Evolutionary conservation across 2,329 filamentous ascomycete species (phyloP), one percentile per base, ranked within the genome.

Genomic region (Herpotrichia juniperi): DNA sequence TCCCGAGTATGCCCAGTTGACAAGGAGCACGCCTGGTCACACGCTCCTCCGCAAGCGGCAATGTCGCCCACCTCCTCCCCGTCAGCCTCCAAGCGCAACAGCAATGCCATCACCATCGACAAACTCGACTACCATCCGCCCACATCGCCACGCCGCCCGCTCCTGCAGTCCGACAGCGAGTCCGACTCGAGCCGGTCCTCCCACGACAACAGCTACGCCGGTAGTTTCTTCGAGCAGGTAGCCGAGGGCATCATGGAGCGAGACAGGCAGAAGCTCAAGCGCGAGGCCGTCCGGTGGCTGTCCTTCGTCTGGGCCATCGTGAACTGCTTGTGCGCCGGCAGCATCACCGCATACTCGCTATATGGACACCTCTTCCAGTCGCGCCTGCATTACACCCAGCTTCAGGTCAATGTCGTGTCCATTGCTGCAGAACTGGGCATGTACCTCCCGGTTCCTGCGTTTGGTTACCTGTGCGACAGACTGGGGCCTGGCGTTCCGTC

Each of bases 351-450:
- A 43, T 99, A 94, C 78, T 96, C 92, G 30, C 85, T 99, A 26
- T 99, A 97, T 72, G 94, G 90, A 8, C 93, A 91, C 61, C 81
- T 96, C 42, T 91, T 99, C 77, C 91, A 96, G 73, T 88, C 88
- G 49, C 87, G 87, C 39, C 81, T 99, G 46, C 88, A 87, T 68
- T 99, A 97, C 76, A 88, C 87, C 2, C 94, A 99, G 76, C 84
- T 94, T 56, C 90, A 94, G 72, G 91, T 99, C 74, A 97, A 97
- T 74, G 86, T 88, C 25, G 87, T 97, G 40, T 89, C 91, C 55
- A 96, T 96, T 62, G 87, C 89, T 14, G 91, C 91, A 49, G 93
- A 93, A 70, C 78, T 97, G 32, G 88, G 90, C 31, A 87, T 96
- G 78, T 99, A 99, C 76, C 82, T 97, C 4, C 90, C 91, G n/a